A percentile compares a stretch with the other conserved stretches of the same genome.
These are phyloP conservation scores for Flaveria floridana DNA, from an alignment of 140 eudicot genomes.

Conservation along the genomic window DNA sequence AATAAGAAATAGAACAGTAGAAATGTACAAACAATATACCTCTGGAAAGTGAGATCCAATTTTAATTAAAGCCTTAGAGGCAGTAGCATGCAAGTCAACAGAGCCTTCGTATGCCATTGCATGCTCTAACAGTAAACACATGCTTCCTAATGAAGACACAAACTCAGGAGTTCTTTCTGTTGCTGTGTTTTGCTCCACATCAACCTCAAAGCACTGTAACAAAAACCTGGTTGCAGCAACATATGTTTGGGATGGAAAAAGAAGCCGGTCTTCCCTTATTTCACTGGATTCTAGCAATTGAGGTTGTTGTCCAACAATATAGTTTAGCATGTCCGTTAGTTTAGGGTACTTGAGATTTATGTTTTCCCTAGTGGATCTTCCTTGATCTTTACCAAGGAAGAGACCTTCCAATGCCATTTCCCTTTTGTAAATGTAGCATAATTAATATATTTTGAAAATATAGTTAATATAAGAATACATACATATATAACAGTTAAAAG, in stretches of 20 bases:
- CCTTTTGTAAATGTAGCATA: slow-evolving; percentile 42
- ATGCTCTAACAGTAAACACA: slow-evolving; percentile 81
- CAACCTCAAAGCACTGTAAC: slow-evolving; percentile 77
- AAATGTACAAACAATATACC: slow-evolving; percentile 44
- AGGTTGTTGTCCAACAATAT: slow-evolving; percentile 66
- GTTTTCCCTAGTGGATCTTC: slow-evolving; percentile 39
- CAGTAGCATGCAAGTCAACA: slow-evolving; percentile 84
- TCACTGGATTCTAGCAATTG: slow-evolving; percentile 52
- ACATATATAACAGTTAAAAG: slow-evolving; percentile 11
- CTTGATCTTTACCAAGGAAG: slow-evolving; percentile 71
- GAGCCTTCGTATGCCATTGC: slow-evolving; percentile 93
- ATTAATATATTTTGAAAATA: slow-evolving; percentile 18
- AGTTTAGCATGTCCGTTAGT: slow-evolving; percentile 70
- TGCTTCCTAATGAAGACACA: slow-evolving; percentile 49
- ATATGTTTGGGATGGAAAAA: slow-evolving; percentile 75
- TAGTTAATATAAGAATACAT: background rate
- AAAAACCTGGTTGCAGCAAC: slow-evolving; percentile 75
- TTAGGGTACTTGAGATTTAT: slow-evolving; percentile 54
- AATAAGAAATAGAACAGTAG: slow-evolving; percentile 11
- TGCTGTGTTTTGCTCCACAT: slow-evolving; percentile 41
- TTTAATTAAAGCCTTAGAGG: slow-evolving; percentile 71
- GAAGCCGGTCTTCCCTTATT: slow-evolving; percentile 58
- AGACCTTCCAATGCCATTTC: slow-evolving; percentile 94
- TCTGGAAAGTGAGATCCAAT: slow-evolving; percentile 75
- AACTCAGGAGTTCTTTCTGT: slow-evolving; percentile 42